phyloP scores from a whole-genome alignment of 1,284 basidiomycete species.

The Apiotrichum mycotoxinovorans region DNA sequence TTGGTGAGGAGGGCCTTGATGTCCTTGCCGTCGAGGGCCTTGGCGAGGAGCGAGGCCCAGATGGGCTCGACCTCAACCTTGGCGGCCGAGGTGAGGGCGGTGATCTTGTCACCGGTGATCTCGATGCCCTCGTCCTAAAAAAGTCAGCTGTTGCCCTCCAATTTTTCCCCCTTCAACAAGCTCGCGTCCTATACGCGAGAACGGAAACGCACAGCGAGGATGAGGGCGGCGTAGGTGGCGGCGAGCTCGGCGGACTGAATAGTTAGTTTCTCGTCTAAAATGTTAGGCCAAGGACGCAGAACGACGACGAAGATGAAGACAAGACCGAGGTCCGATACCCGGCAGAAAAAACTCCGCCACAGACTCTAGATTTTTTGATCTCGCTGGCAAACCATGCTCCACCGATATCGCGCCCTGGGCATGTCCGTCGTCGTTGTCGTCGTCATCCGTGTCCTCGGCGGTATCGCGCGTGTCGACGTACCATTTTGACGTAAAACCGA shows the following conservation, averaged over 20 bases:
- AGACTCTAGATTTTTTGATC: too few species aligned
- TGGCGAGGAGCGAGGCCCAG: slow-evolving; percentile 94
- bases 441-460: background rate
- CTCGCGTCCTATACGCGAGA: too few species aligned
- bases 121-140: slow-evolving; percentile 73
- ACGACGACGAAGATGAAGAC: background rate
- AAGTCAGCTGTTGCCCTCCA: background rate
- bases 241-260: slow-evolving; percentile 63
- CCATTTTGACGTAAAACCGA: background rate
- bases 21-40: slow-evolving; percentile 97
- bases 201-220: slow-evolving; percentile 92
- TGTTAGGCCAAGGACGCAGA: background rate
- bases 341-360: too few species aligned
- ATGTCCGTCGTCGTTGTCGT: background rate
- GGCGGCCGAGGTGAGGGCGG: slow-evolving; percentile 76
- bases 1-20: slow-evolving; percentile 92
- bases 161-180: too few species aligned
- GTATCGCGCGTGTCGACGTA: background rate
- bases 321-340: too few species aligned
- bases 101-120: slow-evolving; percentile 93
- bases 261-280: background rate
- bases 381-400: background rate
- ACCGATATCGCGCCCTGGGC: background rate
- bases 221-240: slow-evolving; percentile 60
- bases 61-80: slow-evolving; percentile 88